Evolutionary conservation across 139 green algal species (phyloP), one percentile per base, ranked within the genome.

Genomic region (Chlorella sorokiniana): DNA sequence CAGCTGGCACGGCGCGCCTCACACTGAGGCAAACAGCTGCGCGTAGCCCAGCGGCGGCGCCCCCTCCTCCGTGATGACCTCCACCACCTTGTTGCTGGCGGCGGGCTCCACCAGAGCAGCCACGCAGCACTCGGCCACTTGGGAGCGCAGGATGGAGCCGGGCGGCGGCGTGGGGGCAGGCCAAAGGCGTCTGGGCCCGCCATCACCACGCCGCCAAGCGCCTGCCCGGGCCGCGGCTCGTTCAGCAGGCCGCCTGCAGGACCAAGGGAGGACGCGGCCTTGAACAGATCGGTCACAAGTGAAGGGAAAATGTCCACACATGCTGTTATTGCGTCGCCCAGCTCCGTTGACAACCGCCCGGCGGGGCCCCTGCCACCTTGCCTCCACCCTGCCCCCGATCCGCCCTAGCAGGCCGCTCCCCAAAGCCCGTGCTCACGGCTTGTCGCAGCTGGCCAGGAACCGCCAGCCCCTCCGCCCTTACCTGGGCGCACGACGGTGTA

Each of bases 401-500:
- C n/a, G n/a, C n/a, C n/a, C n/a, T n/a, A n/a, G n/a, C n/a, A n/a
- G n/a, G n/a, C n/a, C n/a, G n/a, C n/a, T n/a, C n/a, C n/a, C n/a
- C n/a, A n/a, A n/a, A n/a, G n/a, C n/a, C n/a, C n/a, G n/a, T n/a
- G n/a, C n/a, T n/a, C n/a, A n/a, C n/a, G n/a, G n/a, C n/a, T n/a
- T n/a, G n/a, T n/a, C n/a, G n/a, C n/a, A n/a, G n/a, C n/a, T n/a
- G n/a, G n/a, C n/a, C 52, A 61, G 11, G 3, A 22, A n/a, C 25
- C 3, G 10, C 6, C 10, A 20, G 52, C 52, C 3, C 27, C 35
- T 10, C 3, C 20, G 27, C 59, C 7, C 62, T 23, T 38, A 83
- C 83, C 91, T 78, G 93, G 92, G 9, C 92, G 82, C 3, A 97
- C 81, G 73, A 97, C 95, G 29, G 93, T 96, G 85, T 95, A 96